phyloP scores from a whole-genome alignment of 2,329 filamentous ascomycete genomes.

The Rhexocercosporidium sp. region DNA sequence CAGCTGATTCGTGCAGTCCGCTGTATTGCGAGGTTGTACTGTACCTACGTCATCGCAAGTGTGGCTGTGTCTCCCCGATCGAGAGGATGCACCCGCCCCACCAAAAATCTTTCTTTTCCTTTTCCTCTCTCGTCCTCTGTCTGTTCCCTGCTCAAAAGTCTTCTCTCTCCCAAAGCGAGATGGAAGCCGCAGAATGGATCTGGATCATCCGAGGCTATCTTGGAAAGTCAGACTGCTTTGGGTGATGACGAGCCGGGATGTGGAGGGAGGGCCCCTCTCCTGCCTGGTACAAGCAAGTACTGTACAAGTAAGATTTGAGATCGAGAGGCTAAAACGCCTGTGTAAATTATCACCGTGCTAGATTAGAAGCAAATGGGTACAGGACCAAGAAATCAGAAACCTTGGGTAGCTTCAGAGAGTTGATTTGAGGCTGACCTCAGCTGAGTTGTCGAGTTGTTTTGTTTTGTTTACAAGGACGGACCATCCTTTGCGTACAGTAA shows the following conservation, averaged over 20 bases:
- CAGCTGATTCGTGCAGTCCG: conserved; percentile 3
- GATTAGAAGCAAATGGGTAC: too few species aligned
- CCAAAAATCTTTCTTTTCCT: too few species aligned
- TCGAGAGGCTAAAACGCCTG: too few species aligned
- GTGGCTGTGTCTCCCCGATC: too few species aligned
- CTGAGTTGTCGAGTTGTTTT: background rate
- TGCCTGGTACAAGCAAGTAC: too few species aligned
- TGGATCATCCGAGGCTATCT: conserved; percentile 3
- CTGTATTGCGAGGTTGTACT: too few species aligned
- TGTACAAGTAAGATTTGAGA: too few species aligned
- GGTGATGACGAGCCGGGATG: background rate
- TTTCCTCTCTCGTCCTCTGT: background rate
- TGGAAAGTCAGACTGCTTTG: background rate
- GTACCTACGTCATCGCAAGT: too few species aligned
- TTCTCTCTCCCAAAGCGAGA: background rate
- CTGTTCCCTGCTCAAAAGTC: background rate
- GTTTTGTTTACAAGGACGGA: conserved; percentile 2
- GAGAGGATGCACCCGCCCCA: too few species aligned
- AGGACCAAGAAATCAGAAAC: background rate
- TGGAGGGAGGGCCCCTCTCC: too few species aligned
- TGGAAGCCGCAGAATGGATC: too few species aligned
- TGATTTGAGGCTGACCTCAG: background rate
- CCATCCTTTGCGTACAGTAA: background rate
- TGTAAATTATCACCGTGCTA: too few species aligned
- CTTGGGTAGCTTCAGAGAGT: background rate